Evolutionary conservation across 805 yeast species (phyloP), one percentile per base, ranked within the genome.

Genomic region (Ogataea zsoltii): DNA sequence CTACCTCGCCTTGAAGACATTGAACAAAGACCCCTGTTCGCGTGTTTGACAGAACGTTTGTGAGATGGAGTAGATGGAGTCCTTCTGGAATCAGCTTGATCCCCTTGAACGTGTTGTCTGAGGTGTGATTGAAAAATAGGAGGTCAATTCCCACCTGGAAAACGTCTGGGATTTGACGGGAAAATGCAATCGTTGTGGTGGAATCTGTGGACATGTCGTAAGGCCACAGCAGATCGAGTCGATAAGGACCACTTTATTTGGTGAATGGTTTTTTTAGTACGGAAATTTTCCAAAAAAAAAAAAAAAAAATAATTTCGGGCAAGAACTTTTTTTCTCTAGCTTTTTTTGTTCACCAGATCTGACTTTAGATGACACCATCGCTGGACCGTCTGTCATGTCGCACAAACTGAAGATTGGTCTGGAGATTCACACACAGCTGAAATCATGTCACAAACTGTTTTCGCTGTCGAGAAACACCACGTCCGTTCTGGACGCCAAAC

Each of bases 361-460:
- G n/a, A n/a, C n/a, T n/a, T n/a, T n/a, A n/a, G n/a, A n/a, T n/a
- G 25, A 21, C 25, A 21, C 9, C 9, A 21, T 21, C 25, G 25
- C 25, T 21, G 25, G 9, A 21, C 5, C 25, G 25, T 21, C 25
- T 9, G 25, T 9, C 5, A 21, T 18, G 56, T 47, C 50, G 43
- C 60, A 42, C 57, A 46, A 50, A 45, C 47, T 92, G 52, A 87
- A 82, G 60, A 86, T 96, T 60, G 99, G 99, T 0, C 69, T 94
- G 29, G 99, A 94, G 63, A 86, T 94, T 34, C 99, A 94, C 63
- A 85, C 97, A 1, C 99, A 94, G 64, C 69, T 94, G 44, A 75
- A 78, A 51, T 88, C 97, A 0, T 60, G 66, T 30, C 70, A 76
- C 44, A 94, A 94, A 63, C 77, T 94, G 21, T 94, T 94, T 55